Percentiles rank a stretch among this genome's conserved stretches.
These are phyloP conservation scores for Aechmea fasciata DNA, from an alignment of 176 grass and related monocot species.

Conservation along the genomic window DNA sequence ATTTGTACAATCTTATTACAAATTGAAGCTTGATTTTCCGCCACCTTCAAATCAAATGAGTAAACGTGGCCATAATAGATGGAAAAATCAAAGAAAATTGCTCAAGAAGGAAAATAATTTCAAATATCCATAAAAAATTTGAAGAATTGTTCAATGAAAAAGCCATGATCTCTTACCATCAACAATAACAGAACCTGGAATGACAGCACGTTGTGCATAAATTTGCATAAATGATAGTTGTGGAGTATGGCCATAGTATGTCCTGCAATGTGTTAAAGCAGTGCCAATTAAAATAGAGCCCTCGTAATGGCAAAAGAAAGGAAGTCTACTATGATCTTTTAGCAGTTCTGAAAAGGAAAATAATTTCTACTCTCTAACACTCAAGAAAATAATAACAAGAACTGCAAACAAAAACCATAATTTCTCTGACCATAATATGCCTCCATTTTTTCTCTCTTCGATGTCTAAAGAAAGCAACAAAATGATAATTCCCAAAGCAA, in stretches of 20 bases:
- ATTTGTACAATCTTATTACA: too few relatives aligned
- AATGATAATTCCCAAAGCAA: neutral
- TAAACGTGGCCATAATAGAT: too few relatives aligned
- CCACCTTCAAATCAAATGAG: too few relatives aligned
- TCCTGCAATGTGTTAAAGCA: conserved; percentile 26
- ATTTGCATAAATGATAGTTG: conserved; percentile 68
- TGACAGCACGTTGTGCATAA: conserved; percentile 38
- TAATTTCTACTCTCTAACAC: neutral
- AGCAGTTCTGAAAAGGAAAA: neutral
- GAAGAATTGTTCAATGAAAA: neutral
- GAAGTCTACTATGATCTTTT: neutral
- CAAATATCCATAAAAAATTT: neutral
- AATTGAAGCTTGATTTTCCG: too few relatives aligned
- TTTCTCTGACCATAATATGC: neutral
- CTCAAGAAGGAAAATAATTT: neutral
- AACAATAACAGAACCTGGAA: conserved; percentile 73
- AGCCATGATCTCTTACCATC: conserved; percentile 44
- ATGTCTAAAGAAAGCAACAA: neutral
- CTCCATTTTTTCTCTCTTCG: neutral
- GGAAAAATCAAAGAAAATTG: neutral
- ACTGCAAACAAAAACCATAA: neutral
- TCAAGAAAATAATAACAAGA: neutral
- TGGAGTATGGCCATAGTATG: conserved; percentile 27
- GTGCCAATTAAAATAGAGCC: neutral
- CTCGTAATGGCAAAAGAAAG: conserved; percentile 2